Base-by-base conservation (phyloP, 768 basidiomycete species). In the Leucocoprinus birnbaumii region DNA sequence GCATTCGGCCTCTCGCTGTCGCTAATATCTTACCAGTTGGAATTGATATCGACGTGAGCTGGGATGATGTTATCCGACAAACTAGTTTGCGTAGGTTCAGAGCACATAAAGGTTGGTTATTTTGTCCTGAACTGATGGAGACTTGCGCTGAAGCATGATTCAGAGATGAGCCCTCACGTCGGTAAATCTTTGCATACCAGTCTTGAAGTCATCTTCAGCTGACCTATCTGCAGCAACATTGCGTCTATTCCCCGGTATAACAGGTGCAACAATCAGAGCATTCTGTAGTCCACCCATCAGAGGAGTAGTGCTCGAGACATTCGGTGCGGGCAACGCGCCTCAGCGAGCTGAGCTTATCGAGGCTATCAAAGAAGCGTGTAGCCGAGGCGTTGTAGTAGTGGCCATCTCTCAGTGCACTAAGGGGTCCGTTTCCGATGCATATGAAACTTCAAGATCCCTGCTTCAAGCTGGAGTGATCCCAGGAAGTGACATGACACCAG, bases 401-500 rank as follows among this genome's bases (percentile, higher is more conserved):
- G 91, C 94, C 10, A 94, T 97, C 48, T 86, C 92, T 0, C 95
- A 98, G 63, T 97, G 95, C 65, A 65, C 84, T 14, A 93, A 87
- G 66, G 95, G 95, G 7, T 79, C 87, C 3, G 94, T 98, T 8
- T 88, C 87, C 8, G 85, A 88, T 62, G 84, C 86, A 14, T 95
- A 95, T 61, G 85, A 89, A 70, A 87, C 89, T 11, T 91, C 89
- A 3, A 75, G 86, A 60, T 79, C 80, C 2, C 73, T 94, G 19
- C 72, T 84, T 31, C 77, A 83, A 45, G 79, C 74, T n/a, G 93
- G 94, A 0, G 86, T 95, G 18, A 80, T 94, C 11, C 79, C 90
- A 0, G 94, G 94, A 5, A 84, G 83, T 24, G 94, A 97, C 67
- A 95, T 96, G 94, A 97, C 94, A 1, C 91, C 93, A n/a, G 93